Base-by-base conservation (phyloP, 176 grass and related monocot species). In the Oryza rufipogon region DNA sequence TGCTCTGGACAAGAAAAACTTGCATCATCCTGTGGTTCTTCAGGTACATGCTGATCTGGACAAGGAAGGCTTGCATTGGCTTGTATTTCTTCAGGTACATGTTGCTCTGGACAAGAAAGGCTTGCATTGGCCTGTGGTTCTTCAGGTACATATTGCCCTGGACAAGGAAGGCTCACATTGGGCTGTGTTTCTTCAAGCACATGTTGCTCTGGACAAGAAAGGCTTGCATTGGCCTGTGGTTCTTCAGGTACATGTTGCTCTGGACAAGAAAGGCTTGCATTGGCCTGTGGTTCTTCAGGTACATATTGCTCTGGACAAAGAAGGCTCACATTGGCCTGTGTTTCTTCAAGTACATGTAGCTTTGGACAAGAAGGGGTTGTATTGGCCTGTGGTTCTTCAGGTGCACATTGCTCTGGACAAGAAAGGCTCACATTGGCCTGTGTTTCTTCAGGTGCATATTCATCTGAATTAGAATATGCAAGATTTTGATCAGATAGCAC, bases 281-380 rank as follows among this genome's bases (percentile, higher is more conserved):
- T 28, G 10, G 7, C 64, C 74, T 78, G 71, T 46, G 64, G 39
- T 82, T 87, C 82, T 70, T 82, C 39, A 76, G 69, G 83, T 63
- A 84, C 75, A 16, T 68, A 20, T 42, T 73, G 80, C 81, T 80
- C 61, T 74, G 72, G 64, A 80, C 19, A 70, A 70, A 68, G 41
- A 84, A 45, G n/a, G 56, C 56, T 61, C 9, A 7, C 56, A 61
- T 61, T 22, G 20, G 0, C 2, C 17, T 61, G 56, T 61, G 6
- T 22, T 61, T 61, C 56, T 61, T 61, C 56, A 61, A 19, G 20
- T 61, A 76, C 79, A 5, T 64, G 28, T 49, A 22, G 56, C 5
- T 61, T 20, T 61, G 56, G 56, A 22, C 56, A 22, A 54, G 51
- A 19, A 54, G n/a, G 15, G 58, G 20, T 11, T 23, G 58, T 20